phyloP scores from a whole-genome alignment of 2,329 filamentous ascomycete genomes.

The Fusarium pseudocircinatum region DNA sequence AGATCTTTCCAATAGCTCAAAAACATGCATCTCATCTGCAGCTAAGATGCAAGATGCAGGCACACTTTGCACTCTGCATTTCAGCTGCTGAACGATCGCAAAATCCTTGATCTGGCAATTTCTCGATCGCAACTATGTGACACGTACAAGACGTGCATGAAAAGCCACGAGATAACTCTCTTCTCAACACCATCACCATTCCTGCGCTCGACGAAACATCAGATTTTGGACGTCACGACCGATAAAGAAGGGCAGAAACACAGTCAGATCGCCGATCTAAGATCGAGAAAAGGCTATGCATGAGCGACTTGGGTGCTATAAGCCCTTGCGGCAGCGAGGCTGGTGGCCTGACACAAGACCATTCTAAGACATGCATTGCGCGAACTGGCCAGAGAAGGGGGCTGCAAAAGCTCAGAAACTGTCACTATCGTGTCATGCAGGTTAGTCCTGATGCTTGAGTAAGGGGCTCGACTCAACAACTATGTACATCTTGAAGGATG shows the following conservation, averaged over 20 bases:
- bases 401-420: conserved; percentile 2
- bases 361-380: conserved; percentile 22
- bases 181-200: conserved; percentile 22
- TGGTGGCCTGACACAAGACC: conserved; percentile 10
- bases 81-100: not conserved
- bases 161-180: conserved; percentile 1
- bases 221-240: conserved; percentile 18
- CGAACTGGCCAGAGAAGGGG: conserved; percentile 21
- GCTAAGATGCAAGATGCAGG: conserved; percentile 17
- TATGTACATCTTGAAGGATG: not conserved
- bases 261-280: conserved; percentile 19
- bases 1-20: not conserved
- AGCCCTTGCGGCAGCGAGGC: conserved; percentile 10
- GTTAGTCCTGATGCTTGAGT: conserved; percentile 1
- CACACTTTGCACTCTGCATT: conserved; percentile 1
- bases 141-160: not conserved
- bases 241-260: conserved; percentile 3
- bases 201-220: conserved; percentile 7
- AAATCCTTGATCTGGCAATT: not conserved
- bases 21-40: conserved; percentile 2
- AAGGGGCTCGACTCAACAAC: conserved; percentile 19
- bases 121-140: conserved; percentile 15
- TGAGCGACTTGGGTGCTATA: conserved; percentile 2
- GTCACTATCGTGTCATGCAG: not conserved
- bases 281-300: conserved; percentile 1